phyloP scores from a whole-genome alignment of 768 basidiomycete species.

The Neoboletus subvelutipes region DNA sequence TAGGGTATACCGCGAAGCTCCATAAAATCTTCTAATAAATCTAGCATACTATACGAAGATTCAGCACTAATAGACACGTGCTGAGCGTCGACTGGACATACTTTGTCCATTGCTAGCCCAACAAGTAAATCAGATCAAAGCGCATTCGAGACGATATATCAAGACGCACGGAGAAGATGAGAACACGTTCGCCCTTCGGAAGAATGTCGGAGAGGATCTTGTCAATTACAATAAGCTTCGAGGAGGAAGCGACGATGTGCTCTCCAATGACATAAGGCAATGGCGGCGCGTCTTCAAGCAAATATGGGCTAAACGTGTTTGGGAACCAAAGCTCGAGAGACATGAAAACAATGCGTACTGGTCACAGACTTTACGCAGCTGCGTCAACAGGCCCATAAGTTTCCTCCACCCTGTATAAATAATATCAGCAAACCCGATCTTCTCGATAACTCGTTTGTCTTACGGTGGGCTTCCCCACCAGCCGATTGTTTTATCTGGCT shows the following conservation, averaged over 20 bases:
- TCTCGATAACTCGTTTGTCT: background rate
- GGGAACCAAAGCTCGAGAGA: background rate
- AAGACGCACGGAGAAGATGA: conserved; percentile 63
- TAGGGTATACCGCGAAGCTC: conserved; percentile 55
- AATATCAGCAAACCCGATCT: background rate
- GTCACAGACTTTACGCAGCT: conserved; percentile 68
- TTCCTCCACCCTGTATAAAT: conserved; percentile 48
- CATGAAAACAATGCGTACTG: conserved; percentile 42
- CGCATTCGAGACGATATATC: background rate
- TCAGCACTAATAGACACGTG: background rate
- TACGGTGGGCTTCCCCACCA: conserved; percentile 33
- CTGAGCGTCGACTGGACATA: conserved; percentile 16
- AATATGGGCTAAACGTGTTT: conserved; percentile 45
- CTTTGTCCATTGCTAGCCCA: conserved; percentile 56
- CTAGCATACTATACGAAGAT: conserved; percentile 52
- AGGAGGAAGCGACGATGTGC: conserved; percentile 54
- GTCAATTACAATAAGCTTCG: conserved; percentile 57
- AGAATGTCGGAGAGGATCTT: conserved; percentile 56
- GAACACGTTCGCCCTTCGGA: conserved; percentile 59
- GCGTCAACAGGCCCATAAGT: conserved; percentile 69
- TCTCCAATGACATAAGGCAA: conserved; percentile 51
- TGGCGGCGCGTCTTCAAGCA: conserved; percentile 49
- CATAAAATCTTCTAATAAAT: conserved; percentile 68
- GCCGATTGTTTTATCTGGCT: conserved; percentile 38
- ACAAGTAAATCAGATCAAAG: conserved; percentile 12